Conservation (phyloP, 2,329 filamentous ascomycete genomes). For the Pseudocercospora ulei region DNA sequence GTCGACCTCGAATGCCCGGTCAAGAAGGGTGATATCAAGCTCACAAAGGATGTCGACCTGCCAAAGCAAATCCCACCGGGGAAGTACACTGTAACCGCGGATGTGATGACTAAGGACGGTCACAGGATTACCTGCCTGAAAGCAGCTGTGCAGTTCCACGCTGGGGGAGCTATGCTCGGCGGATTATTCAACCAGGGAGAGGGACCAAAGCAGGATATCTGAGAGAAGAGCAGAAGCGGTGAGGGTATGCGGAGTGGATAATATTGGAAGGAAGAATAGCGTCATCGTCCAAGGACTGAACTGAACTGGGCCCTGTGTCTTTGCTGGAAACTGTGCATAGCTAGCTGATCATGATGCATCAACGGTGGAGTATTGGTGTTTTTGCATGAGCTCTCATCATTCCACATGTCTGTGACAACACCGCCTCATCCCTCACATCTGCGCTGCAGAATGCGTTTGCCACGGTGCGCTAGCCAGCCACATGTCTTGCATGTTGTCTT, state of each 20-base stretch:
- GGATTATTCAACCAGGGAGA: slow-evolving; percentile 24
- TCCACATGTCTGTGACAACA: no score
- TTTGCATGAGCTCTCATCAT: no score
- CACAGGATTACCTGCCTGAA: slow-evolving; percentile 78
- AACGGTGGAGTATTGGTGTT: no score
- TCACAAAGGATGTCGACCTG: slow-evolving; percentile 75
- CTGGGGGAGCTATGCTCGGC: slow-evolving; percentile 27
- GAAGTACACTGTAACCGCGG: slow-evolving; percentile 78
- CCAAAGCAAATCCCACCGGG: slow-evolving; percentile 82
- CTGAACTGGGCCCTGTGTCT: no score
- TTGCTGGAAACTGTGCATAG: slow-evolving; percentile 8
- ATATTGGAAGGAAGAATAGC: neutral
- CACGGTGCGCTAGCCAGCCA: no score
- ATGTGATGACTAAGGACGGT: slow-evolving; percentile 66
- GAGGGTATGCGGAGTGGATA: neutral
- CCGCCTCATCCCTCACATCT: no score
- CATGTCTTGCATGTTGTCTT: neutral
- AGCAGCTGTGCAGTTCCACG: slow-evolving; percentile 57
- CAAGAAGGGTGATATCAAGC: slow-evolving; percentile 59
- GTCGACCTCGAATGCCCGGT: slow-evolving; percentile 85
- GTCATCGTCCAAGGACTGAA: neutral
- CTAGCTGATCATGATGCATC: slow-evolving; percentile 3
- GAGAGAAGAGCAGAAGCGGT: slow-evolving; percentile 1
- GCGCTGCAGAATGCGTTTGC: no score
- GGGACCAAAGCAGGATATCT: slow-evolving; percentile 18